phyloP scores from a whole-genome alignment of 2,329 filamentous ascomycete genomes.

The Arthrinium phaeospermum region DNA sequence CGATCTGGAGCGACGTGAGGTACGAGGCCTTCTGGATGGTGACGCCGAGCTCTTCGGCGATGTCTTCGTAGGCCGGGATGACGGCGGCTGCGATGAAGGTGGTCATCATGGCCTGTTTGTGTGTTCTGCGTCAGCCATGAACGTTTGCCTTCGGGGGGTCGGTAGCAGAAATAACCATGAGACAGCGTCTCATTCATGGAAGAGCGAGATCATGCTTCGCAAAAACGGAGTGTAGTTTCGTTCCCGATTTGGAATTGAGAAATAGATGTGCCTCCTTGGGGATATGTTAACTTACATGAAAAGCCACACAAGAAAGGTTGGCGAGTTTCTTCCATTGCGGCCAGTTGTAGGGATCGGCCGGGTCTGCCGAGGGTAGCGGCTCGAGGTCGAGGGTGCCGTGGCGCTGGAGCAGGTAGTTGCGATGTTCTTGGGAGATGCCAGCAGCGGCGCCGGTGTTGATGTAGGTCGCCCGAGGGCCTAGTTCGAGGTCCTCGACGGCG shows the following conservation, averaged over 20 bases:
- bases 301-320: conserved; percentile 60
- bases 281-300: conserved; percentile 42
- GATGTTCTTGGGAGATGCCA: conserved; percentile 48
- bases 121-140: neutral
- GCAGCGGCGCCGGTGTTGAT: conserved; percentile 19
- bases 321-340: conserved; percentile 58
- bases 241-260: neutral
- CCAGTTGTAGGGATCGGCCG: conserved; percentile 63
- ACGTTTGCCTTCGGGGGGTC: neutral
- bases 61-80: conserved; percentile 58
- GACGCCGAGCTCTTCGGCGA: conserved; percentile 55
- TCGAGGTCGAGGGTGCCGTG: conserved; percentile 61
- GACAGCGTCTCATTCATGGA: too few species aligned
- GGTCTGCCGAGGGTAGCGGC: conserved; percentile 54
- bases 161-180: neutral
- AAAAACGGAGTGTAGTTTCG: neutral
- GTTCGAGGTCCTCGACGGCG: conserved; percentile 8
- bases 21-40: conserved; percentile 56
- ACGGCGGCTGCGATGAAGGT: conserved; percentile 61
- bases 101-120: conserved; percentile 53
- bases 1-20: conserved; percentile 61
- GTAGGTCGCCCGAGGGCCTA: conserved; percentile 10
- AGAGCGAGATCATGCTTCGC: too few species aligned
- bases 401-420: conserved; percentile 54
- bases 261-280: neutral